Evolutionary conservation across 768 basidiomycete genomes (phyloP).

Genomic region (Mycena polygramma): DNA sequence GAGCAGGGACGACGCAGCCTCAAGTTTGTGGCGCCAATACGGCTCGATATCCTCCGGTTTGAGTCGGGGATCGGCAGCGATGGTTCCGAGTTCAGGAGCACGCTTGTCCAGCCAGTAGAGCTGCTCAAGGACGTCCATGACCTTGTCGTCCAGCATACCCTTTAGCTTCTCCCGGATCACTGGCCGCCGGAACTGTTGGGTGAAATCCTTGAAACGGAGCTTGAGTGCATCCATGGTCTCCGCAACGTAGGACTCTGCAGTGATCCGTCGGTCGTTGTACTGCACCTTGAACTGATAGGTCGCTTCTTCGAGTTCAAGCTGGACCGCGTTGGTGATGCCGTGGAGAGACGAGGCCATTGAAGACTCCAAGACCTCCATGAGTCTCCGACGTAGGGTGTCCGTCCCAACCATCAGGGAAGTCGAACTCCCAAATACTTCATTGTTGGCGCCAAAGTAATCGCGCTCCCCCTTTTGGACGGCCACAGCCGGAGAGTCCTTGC

Average conservation of each 20-base stretch:
- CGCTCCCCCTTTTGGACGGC: constrained; percentile 70
- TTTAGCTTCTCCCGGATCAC: constrained; percentile 91
- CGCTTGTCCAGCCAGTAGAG: constrained; percentile 97
- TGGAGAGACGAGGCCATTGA: constrained; percentile 98
- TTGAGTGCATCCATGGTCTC: constrained; percentile 97
- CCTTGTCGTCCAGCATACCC: constrained; percentile 93
- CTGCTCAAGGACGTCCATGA: constrained; percentile 97
- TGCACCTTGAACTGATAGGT: constrained; percentile 99
- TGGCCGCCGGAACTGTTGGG: constrained; percentile 88
- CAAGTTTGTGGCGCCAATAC: constrained; percentile 97
- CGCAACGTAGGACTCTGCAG: constrained; percentile 96
- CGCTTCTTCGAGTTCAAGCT: constrained; percentile 96
- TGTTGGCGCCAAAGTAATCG: constrained; percentile 76
- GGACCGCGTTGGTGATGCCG: constrained; percentile 96
- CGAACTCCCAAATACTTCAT: constrained; percentile 70
- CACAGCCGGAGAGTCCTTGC: constrained; percentile 61
- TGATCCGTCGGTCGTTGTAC: constrained; percentile 95
- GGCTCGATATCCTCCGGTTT: constrained; percentile 84
- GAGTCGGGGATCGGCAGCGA: constrained; percentile 78
- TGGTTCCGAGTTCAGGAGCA: constrained; percentile 75
- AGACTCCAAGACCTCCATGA: constrained; percentile 98
- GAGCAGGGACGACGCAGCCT: constrained; percentile 91
- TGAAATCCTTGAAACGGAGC: constrained; percentile 87
- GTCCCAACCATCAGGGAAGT: constrained; percentile 90
- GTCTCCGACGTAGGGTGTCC: constrained; percentile 85